These are phyloP conservation scores for Desmodesmus armatus DNA, from an alignment of 139 green algal genomes.

Conservation along the genomic window DNA sequence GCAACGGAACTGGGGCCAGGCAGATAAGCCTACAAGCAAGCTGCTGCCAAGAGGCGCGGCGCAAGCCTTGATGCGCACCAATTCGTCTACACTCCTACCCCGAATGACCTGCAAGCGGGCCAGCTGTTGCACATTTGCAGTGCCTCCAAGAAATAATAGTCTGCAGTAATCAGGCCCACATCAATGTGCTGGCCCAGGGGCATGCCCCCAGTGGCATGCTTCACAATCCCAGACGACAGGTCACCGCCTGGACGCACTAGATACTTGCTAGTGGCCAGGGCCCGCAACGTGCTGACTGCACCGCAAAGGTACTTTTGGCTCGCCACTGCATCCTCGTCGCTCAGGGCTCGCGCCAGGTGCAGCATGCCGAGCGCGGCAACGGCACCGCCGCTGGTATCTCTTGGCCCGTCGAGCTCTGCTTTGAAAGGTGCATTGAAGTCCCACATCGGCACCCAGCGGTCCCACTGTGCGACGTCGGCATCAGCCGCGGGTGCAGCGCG, in stretches of 20 bases:
- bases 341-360: conserved; percentile 10
- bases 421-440: conserved; percentile 32
- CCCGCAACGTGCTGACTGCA: conserved; percentile 18
- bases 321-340: no score
- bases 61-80: no score
- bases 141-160: conserved; percentile 36
- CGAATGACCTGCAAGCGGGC: neutral
- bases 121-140: neutral
- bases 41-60: no score
- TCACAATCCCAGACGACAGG: conserved; percentile 12
- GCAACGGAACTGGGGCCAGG: no score
- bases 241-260: neutral
- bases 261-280: conserved; percentile 26
- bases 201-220: conserved; percentile 22
- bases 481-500: neutral
- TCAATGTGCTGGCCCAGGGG: conserved; percentile 2
- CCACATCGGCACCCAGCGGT: conserved; percentile 15
- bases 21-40: no score
- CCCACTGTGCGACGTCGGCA: no score
- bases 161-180: conserved; percentile 23
- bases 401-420: neutral
- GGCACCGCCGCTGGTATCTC: conserved; percentile 28
- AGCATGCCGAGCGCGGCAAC: conserved; percentile 34
- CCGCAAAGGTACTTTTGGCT: conserved; percentile 24
- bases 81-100: no score